Conservation (phyloP, 352 stramenopile genomes). For the Pythium coloratum region DNA sequence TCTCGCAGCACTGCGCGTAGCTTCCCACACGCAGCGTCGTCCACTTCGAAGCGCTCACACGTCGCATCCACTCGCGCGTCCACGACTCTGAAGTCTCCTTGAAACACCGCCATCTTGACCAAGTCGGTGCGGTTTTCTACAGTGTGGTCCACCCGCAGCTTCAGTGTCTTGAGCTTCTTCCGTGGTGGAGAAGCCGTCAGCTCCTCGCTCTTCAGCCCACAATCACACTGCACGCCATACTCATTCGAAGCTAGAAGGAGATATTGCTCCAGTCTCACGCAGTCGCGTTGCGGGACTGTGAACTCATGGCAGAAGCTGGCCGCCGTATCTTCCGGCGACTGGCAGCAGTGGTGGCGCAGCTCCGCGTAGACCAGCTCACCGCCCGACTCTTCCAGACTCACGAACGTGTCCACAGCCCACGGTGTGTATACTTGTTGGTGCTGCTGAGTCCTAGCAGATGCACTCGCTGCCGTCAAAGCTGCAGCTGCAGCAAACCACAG, state of each 20-base stretch:
- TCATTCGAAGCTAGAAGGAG: not conserved
- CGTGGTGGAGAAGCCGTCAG: not conserved
- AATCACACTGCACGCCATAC: not conserved
- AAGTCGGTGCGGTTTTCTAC: constrained; percentile 1
- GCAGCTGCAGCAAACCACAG: not conserved
- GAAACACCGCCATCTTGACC: constrained; percentile 20
- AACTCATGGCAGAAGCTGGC: constrained; percentile 31
- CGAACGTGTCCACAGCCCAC: constrained; percentile 32
- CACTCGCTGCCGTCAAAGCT: not conserved
- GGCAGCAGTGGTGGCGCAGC: constrained; percentile 29
- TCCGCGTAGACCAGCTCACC: constrained; percentile 19
- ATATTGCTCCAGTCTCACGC: constrained; percentile 15
- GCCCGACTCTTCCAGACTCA: constrained; percentile 14
- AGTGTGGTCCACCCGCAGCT: constrained; percentile 7
- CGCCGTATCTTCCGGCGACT: constrained; percentile 7
- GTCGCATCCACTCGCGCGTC: constrained; percentile 16
- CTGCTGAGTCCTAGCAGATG: not conserved
- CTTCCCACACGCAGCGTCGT: not conserved
- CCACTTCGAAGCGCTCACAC: constrained; percentile 16
- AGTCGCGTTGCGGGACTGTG: constrained; percentile 17
- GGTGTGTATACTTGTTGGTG: not conserved
- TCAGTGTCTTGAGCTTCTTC: constrained; percentile 13
- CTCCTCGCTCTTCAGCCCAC: not conserved
- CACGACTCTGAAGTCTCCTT: constrained; percentile 13
- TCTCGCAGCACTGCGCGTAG: constrained; percentile 17